Evolutionary conservation across 2,329 filamentous ascomycete species (phyloP), one percentile per base, ranked within the genome.

Genomic region (Fusarium solani-melongenae): DNA sequence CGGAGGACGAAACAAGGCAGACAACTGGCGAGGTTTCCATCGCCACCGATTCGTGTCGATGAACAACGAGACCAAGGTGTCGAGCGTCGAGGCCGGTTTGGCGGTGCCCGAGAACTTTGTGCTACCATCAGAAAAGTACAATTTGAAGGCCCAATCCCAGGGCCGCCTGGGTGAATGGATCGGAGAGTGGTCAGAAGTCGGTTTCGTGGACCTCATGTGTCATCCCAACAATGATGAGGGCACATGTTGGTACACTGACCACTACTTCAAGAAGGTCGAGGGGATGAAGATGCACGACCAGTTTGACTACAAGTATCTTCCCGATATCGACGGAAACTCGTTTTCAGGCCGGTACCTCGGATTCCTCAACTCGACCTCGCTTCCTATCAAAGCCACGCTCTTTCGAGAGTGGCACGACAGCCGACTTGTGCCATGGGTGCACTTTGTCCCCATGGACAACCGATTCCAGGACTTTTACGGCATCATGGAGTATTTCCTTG

Each of bases 321-420:
- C 92, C 0, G 94, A 96, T 79, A 88, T 96, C 64, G 94, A 96
- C 80, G 94, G 93, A 33, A 91, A 93, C 82, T 90, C 88, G 2
- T 93, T 92, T 77, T 92, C 89, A 29, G 92, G 91, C 1, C 88
- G 92, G 7, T 94, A 92, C 77, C 86, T 91, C 6, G 90, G 88
- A 0, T 94, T 95, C 79, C 83, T 96, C 27, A 86, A 88, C 36
- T 93, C 90, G 33, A 93, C 90, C 3, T 91, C 89, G 17, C 81
- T 95, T 10, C 92, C 92, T 0, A 89, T 96, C 83, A 96, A 96
- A 83, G 90, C 92, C 7, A 94, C 93, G 0, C 84, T 96, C 24
- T 96, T 92, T 83, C 87, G 89, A 22, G 94, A 96, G 80, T 96
- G 93, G 94, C 93, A 95, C 78, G 93, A 95, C 79, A 88, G 88